phyloP scores from a whole-genome alignment of 495 filamentous ascomycete species.

The Penicillium goetzii region DNA sequence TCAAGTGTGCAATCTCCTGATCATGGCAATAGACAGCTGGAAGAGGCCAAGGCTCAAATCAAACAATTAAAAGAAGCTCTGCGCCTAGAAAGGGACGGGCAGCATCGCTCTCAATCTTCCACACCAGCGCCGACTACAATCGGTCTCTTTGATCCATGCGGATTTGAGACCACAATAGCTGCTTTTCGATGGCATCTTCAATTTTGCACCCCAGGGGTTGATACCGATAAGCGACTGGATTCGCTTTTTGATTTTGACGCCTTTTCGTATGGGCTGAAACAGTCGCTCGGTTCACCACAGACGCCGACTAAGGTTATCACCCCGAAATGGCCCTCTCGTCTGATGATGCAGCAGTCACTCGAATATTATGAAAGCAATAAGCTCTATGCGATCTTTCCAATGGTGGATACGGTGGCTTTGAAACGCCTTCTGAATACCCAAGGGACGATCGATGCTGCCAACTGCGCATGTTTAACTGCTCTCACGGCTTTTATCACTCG shows the following conservation, averaged over 20 bases:
- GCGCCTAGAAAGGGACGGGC: background rate
- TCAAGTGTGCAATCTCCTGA: background rate
- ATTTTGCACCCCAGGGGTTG: background rate
- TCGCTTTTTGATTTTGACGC: conserved; percentile 4
- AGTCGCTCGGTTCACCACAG: background rate
- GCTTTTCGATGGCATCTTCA: conserved; percentile 9
- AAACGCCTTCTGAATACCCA: background rate
- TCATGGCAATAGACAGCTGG: background rate
- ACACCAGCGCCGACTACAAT: background rate
- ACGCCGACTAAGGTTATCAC: background rate
- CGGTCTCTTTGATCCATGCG: conserved; percentile 4
- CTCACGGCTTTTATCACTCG: conserved; percentile 11
- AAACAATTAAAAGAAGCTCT: conserved; percentile 11
- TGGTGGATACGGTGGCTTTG: conserved; percentile 6
- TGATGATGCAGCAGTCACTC: conserved; percentile 8
- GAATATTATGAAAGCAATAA: background rate
- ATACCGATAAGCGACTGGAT: background rate
- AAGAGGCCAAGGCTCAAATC: conserved; percentile 7
- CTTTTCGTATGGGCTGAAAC: background rate
- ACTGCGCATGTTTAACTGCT: background rate
- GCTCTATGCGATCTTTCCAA: conserved; percentile 9
- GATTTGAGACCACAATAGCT: background rate
- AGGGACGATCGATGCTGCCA: background rate
- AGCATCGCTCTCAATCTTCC: background rate
- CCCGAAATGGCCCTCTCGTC: background rate